phyloP scores from a whole-genome alignment of 2,329 filamentous ascomycete species.

The Penicillium sp. region DNA sequence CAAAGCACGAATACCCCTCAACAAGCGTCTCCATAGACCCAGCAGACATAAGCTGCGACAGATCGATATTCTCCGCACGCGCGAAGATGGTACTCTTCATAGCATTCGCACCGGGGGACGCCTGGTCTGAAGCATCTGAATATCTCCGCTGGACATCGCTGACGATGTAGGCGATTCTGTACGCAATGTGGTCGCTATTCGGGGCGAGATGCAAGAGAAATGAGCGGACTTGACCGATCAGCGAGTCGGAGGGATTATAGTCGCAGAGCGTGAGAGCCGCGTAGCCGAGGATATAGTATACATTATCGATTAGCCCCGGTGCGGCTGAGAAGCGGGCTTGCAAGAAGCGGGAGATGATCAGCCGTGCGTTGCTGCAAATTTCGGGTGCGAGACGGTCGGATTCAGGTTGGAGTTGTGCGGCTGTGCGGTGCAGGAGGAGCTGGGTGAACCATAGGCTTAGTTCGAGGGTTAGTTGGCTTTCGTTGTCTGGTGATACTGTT shows the following conservation, averaged over 20 bases:
- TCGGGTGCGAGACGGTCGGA: constrained; percentile 25
- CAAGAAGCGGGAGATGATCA: constrained; percentile 29
- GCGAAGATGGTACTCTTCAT: constrained; percentile 13
- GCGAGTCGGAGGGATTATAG: constrained; percentile 29
- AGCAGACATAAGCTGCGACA: constrained; percentile 20
- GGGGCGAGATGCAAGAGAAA: constrained; percentile 32
- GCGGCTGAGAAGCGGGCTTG: constrained; percentile 31
- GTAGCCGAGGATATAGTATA: constrained; percentile 33
- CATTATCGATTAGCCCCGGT: constrained; percentile 28
- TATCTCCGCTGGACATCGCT: constrained; percentile 30
- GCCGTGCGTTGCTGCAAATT: constrained; percentile 27
- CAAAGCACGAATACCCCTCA: constrained; percentile 23
- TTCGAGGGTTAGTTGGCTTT: constrained; percentile 29
- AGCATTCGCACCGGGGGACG: constrained; percentile 18
- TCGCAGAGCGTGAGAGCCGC: constrained; percentile 35
- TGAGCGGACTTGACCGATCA: constrained; percentile 32
- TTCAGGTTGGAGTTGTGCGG: constrained; percentile 24
- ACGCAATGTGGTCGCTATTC: constrained; percentile 32
- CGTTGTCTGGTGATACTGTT: constrained; percentile 19
- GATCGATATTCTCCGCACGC: constrained; percentile 21
- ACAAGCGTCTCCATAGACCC: constrained; percentile 22
- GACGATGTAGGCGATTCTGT: constrained; percentile 31
- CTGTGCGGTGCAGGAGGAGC: constrained; percentile 32
- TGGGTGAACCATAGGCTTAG: constrained; percentile 35
- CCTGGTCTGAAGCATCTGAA: constrained; percentile 19